Base-by-base conservation (phyloP, 805 yeast species). In the Pichia pseudocactophila region DNA sequence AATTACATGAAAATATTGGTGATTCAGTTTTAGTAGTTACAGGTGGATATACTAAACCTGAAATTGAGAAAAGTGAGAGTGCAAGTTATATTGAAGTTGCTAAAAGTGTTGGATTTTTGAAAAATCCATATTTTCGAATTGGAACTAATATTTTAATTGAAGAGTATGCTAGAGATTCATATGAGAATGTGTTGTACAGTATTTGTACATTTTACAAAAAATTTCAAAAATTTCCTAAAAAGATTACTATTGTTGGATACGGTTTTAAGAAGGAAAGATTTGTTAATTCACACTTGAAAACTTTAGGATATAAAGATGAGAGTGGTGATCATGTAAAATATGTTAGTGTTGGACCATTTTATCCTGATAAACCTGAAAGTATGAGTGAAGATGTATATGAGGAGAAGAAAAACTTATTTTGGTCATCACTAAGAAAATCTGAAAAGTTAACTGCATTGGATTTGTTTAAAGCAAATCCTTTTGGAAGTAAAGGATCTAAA, bases 161-260 rank as follows among this genome's bases (percentile, higher is more conserved):
- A 53, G 89, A 82, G 50, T 80, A 59, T 56, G 87, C 95, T 0
- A 62, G 86, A 32, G 95, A 85, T 58, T 82, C 92, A 1, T 80
- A 80, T 55, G 94, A 85, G 54, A 85, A 85, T 57, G 72, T 84
- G 6, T 46, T 82, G 3, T 82, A 76, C 57, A 75, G 82, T 49
- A 49, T 81, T 2, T 65, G 73, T 30, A 62, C 76, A 40, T 83
- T 69, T 54, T 57, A 70, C 26, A 77, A 79, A 48, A 45, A 69
- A 2, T 56, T 62, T 3, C 64, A 68, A 0, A 18, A 8, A 1
- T 80, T 71, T 47, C 94, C 95, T 0, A 35, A 50, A 0, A 49
- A 49, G 2, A 63, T 84, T 3, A 73, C 77, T 0, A 68, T 86
- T 3, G 73, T 78, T 3, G 92, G 95, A 2, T 83, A 83, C 56